These are phyloP conservation scores for Rubroboletus satanas DNA, from an alignment of 768 basidiomycete species.

Conservation along the genomic window DNA sequence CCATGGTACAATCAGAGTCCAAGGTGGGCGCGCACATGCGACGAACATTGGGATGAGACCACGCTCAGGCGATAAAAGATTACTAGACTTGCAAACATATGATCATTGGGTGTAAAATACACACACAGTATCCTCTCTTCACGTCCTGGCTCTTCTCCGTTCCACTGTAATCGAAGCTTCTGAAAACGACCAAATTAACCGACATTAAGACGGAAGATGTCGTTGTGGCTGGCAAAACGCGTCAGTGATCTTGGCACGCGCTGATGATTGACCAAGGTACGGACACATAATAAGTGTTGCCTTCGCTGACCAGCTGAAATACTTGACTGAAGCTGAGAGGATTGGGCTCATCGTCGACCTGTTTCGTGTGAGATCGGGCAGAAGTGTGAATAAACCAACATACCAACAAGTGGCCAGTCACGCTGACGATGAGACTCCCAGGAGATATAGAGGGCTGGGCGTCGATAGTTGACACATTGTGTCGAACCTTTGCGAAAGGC, in stretches of 20 bases:
- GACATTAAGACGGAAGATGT: conserved; percentile 89
- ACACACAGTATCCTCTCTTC: conserved; percentile 11
- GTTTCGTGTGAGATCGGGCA: conserved; percentile 6
- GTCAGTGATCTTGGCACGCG: conserved; percentile 7
- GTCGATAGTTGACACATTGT: conserved; percentile 79
- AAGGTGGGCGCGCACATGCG: background rate
- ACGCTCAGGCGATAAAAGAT: background rate
- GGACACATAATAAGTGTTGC: conserved; percentile 77
- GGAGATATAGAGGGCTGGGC: conserved; percentile 75
- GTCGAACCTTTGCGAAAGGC: conserved; percentile 78
- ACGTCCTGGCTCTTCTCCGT: conserved; percentile 13
- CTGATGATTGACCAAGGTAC: conserved; percentile 28
- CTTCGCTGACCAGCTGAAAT: conserved; percentile 87
- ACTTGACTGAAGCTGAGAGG: conserved; percentile 89
- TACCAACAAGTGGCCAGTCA: conserved; percentile 83
- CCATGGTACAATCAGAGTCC: background rate
- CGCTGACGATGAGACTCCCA: conserved; percentile 66
- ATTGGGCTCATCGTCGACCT: conserved; percentile 80
- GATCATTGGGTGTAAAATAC: conserved; percentile 13
- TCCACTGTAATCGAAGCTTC: background rate
- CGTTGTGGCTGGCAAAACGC: conserved; percentile 58
- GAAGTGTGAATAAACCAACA: conserved; percentile 20
- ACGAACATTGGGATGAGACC: background rate
- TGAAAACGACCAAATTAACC: conserved; percentile 31
- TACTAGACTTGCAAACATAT: conserved; percentile 4